phyloP scores from a whole-genome alignment of 306 rosid genomes.

The Trifolium dubium region DNA sequence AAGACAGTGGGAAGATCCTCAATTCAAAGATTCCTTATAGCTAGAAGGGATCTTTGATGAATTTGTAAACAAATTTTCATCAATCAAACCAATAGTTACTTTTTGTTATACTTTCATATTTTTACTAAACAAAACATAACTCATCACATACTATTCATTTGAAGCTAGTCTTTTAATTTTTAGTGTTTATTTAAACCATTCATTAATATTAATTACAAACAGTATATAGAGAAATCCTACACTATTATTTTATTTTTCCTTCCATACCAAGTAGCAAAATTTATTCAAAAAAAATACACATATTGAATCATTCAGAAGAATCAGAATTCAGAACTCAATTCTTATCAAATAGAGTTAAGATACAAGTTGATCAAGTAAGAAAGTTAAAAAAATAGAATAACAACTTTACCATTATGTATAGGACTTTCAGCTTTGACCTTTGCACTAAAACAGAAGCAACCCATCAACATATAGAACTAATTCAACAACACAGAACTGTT shows the following conservation, averaged over 20 bases:
- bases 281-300: constrained; percentile 13
- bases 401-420: constrained; percentile 65
- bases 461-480: constrained; percentile 58
- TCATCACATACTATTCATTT: constrained; percentile 13
- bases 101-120: background rate
- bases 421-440: constrained; percentile 94
- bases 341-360: constrained; percentile 5
- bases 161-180: constrained; percentile 7
- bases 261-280: background rate
- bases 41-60: constrained; percentile 1
- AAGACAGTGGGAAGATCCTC: background rate
- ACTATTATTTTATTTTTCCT: background rate
- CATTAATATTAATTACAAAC: no score
- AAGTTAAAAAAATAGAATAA: constrained; percentile 1
- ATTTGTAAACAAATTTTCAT: constrained; percentile 3
- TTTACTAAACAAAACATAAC: constrained; percentile 1
- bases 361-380: constrained; percentile 24
- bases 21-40: background rate
- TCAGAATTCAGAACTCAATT: constrained; percentile 10
- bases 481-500: constrained; percentile 11
- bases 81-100: background rate
- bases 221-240: constrained; percentile 14
- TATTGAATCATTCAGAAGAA: background rate
- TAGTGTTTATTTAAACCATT: background rate
- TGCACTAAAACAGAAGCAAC: constrained; percentile 72